Evolutionary conservation across 2,329 filamentous ascomycete genomes (phyloP), one percentile per base, ranked within the genome.

Genomic region (Graphium sp.): DNA sequence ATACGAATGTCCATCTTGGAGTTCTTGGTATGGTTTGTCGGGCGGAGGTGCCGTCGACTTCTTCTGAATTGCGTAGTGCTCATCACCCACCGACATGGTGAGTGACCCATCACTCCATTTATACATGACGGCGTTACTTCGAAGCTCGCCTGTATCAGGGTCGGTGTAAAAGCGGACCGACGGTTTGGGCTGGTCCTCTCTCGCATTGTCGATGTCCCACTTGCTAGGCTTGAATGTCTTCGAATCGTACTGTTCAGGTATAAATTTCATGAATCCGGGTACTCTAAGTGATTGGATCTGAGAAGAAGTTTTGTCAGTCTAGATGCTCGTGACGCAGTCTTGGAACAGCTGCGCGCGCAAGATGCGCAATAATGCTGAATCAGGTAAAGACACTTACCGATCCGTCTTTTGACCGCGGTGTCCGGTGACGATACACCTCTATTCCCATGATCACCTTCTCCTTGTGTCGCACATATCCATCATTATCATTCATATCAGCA

Each of bases 41-140:
- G 52, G 54, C 2, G 62, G 55, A 2, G 77, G 75, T 2, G 76
- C 77, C 26, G 84, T 66, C 15, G 61, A 53, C 50, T 81, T 83
- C 40, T 67, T 72, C 36, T 72, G 63, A 25, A 85, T 63, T 42
- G 83, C 76, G 55, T 76, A 85, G 42, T 85, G 79, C 37, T 74
- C 71, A 34, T 70, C 72, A 10, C 78, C 80, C 15, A 85, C 60
- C n/a, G 76, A 69, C 15, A 87, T 56, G 8, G 78, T 84, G 11
- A 81, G 56, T 4, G 75, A 82, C 17, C 80, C 80, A 43, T 87
- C 80, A 35, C 74, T 82, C 80, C 80, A 87, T 39, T 68, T 67
- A 43, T 81, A 69, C 18, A 87, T 55, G 36, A 74, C 66, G 3
- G 80, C 68, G 45, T 87, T 87, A 43, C 78, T 84, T 44, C 78